Evolutionary conservation across 225 moss, liverwort and hornwort genomes (phyloP), one percentile per base, ranked within the genome.

Genomic region (Bryoerythrophyllum caledonicum): DNA sequence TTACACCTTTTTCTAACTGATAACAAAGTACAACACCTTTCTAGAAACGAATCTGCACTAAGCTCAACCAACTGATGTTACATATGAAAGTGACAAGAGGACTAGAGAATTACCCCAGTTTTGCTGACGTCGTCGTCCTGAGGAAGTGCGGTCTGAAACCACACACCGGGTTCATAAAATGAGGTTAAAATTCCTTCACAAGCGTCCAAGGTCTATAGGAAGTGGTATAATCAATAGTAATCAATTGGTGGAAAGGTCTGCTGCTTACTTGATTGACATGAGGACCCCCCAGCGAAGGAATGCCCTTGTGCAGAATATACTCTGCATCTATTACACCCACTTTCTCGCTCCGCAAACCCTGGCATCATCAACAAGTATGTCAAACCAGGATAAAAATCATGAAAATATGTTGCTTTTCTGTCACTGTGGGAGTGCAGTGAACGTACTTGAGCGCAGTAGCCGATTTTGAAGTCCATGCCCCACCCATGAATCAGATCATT

Each of bases 401-500:
- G 49, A 43, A 63, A 56, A 16, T 6, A 17, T 34, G 19, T 12
- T 19, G 11, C 32, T 27, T 53, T n/a, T n/a, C 38, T 46, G 17
- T 35, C 6, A 32, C 10, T 23, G 27, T 0, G 46, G n/a, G 24
- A 25, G 60, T 38, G 41, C 20, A 64, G 57, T 49, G 7, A 15
- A 76, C 21, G 4, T 78, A 95, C 96, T 89, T 96, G 87, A 48
- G 91, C 89, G 53, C 96, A 96, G 19, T 96, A 94, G 74, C 95
- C 99, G 65, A 99, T 74, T 79, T 95, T 95, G 75, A 79, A 88
- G 78, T 93, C 99, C 4, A 95, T 51, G 71, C 94, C 99, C 99
- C 99, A 99, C 21, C 89, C 99, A 55, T 95, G 93, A 65, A 99
- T 71, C 19, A 99, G 79, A 77, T 99, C 99, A 78, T 99, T 99